These are phyloP conservation scores for Leccinellum rugosiceps DNA, from an alignment of 768 basidiomycete species.

Conservation along the genomic window DNA sequence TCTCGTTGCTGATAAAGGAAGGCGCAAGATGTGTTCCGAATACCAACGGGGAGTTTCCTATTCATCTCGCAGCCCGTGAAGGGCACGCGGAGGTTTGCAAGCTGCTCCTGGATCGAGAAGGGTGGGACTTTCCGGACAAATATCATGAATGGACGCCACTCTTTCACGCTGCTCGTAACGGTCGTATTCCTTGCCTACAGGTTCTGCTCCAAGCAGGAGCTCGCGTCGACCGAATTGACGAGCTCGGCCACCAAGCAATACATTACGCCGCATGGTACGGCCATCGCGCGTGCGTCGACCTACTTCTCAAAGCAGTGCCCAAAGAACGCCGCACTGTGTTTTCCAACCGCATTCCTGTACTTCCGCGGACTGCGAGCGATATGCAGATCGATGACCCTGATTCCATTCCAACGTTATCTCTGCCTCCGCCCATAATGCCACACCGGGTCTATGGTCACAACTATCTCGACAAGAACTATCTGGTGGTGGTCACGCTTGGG, in stretches of 20 bases:
- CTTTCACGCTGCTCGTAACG: slow-evolving; percentile 90
- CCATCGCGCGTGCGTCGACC: slow-evolving; percentile 63
- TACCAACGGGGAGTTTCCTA: slow-evolving; percentile 94
- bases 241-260: slow-evolving; percentile 77
- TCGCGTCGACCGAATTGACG: slow-evolving; percentile 74
- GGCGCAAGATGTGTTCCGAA: slow-evolving; percentile 82
- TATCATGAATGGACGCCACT: slow-evolving; percentile 99
- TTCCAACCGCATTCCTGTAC: slow-evolving; percentile 16
- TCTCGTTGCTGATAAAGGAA: slow-evolving; percentile 67
- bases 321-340: slow-evolving; percentile 14
- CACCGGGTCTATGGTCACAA: slow-evolving; percentile 97
- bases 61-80: slow-evolving; percentile 91
- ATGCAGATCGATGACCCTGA: slow-evolving; percentile 71
- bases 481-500: slow-evolving; percentile 86
- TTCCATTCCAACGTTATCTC: slow-evolving; percentile 87
- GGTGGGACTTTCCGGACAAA: slow-evolving; percentile 88
- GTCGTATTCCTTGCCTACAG: slow-evolving; percentile 67
- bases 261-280: slow-evolving; percentile 99
- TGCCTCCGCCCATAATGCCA: slow-evolving; percentile 98
- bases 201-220: slow-evolving; percentile 80
- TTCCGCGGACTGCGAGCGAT: slow-evolving; percentile 29
- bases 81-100: slow-evolving; percentile 86
- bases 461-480: slow-evolving; percentile 80
- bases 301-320: slow-evolving; percentile 47
- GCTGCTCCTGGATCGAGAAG: slow-evolving; percentile 68